These are phyloP conservation scores for Sporothrix schenckii DNA, from an alignment of 2,329 filamentous ascomycete genomes.

Conservation along the genomic window DNA sequence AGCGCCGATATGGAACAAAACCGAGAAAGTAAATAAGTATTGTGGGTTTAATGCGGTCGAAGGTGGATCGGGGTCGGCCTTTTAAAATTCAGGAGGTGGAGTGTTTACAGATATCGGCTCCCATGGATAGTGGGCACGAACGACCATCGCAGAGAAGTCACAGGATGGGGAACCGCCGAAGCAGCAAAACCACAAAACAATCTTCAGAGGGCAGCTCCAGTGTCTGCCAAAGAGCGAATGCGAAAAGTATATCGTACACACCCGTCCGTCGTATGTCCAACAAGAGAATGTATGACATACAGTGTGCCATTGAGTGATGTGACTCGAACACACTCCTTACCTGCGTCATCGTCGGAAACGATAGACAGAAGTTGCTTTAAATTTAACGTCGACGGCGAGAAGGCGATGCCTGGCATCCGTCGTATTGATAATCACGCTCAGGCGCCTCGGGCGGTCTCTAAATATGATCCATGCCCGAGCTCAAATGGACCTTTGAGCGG, in stretches of 20 bases:
- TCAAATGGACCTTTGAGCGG: not conserved
- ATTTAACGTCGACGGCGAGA: not conserved
- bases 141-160: not conserved
- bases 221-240: not conserved
- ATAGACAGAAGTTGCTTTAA: not conserved
- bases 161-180: not conserved
- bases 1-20: conserved; percentile 6
- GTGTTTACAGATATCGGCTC: too few relatives aligned
- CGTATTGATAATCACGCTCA: conserved; percentile 7
- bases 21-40: not conserved
- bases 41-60: not conserved
- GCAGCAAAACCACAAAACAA: not conserved
- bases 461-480: not conserved
- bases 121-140: not conserved
- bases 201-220: not conserved
- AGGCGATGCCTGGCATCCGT: not conserved
- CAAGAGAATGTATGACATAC: too few relatives aligned
- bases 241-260: not conserved
- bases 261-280: too few relatives aligned
- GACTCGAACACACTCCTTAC: too few relatives aligned
- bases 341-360: not conserved
- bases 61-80: not conserved
- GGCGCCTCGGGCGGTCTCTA: conserved; percentile 4
- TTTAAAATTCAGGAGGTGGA: not conserved
- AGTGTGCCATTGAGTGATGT: too few relatives aligned